Conservation (phyloP, 2,329 filamentous ascomycete genomes). For the Fonsecaea multimorphosa region DNA sequence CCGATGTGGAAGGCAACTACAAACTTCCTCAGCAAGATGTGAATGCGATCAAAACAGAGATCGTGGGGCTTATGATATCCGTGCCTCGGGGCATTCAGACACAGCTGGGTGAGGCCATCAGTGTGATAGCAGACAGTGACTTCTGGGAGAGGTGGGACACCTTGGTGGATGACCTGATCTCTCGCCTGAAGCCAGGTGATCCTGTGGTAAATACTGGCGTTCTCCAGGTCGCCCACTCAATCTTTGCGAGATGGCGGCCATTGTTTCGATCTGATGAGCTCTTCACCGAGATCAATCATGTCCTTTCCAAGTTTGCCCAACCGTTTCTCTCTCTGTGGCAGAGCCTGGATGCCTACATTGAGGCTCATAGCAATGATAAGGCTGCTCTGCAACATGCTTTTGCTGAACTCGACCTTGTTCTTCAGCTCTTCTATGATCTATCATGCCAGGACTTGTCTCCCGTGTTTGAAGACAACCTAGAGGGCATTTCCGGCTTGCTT, state of each 20-base stretch:
- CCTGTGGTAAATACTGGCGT: constrained; percentile 89
- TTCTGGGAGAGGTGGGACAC: constrained; percentile 97
- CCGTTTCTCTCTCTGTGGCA: constrained; percentile 77
- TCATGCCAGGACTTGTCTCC: constrained; percentile 97
- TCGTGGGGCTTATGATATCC: constrained; percentile 95
- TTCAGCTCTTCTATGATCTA: constrained; percentile 94
- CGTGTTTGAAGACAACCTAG: constrained; percentile 88
- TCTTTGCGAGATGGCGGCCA: constrained; percentile 94
- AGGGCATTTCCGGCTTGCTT: constrained; percentile 75
- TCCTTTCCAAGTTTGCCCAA: constrained; percentile 80
- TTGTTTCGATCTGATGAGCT: constrained; percentile 91
- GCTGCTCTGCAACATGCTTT: constrained; percentile 77
- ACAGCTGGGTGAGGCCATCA: constrained; percentile 95
- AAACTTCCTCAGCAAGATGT: constrained; percentile 85
- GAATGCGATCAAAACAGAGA: constrained; percentile 86
- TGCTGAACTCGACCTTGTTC: constrained; percentile 81
- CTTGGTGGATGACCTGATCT: constrained; percentile 90
- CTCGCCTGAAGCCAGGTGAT: constrained; percentile 80
- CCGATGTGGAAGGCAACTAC: constrained; percentile 93
- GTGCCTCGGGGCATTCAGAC: constrained; percentile 86
- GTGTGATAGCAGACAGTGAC: constrained; percentile 95
- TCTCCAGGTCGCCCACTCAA: constrained; percentile 95
- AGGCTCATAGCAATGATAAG: constrained; percentile 76
- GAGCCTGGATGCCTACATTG: constrained; percentile 63
- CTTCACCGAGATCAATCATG: constrained; percentile 95